A percentile compares a stretch with the other conserved stretches of the same genome.
Conservation (phyloP, 2,329 filamentous ascomycete species). For the Pseudocercospora macadamiae region DNA sequence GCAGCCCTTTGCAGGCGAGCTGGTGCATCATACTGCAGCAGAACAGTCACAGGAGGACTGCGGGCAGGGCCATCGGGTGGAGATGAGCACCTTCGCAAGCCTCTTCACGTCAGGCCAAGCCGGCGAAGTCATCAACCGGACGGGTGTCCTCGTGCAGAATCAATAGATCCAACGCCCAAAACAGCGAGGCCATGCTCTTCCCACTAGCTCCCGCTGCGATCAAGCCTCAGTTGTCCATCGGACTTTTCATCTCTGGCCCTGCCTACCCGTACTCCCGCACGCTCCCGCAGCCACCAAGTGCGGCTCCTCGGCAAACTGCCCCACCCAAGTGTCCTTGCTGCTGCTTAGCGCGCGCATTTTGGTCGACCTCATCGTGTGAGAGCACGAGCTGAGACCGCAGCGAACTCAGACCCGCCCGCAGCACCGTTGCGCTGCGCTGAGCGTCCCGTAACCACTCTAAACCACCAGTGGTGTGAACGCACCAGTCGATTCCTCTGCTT, state of each 20-base stretch:
- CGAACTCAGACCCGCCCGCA: constrained; percentile 11
- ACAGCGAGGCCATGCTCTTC: constrained; percentile 7
- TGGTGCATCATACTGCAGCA: neutral
- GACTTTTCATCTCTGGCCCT: constrained; percentile 20
- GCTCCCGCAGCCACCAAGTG: constrained; percentile 13
- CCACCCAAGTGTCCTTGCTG: constrained; percentile 12
- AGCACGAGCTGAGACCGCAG: constrained; percentile 16
- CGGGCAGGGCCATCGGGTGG: neutral
- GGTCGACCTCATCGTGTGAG: constrained; percentile 23
- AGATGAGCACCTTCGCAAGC: neutral
- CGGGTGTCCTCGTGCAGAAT: constrained; percentile 17
- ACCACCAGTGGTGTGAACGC: too few relatives aligned
- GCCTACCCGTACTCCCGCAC: too few relatives aligned
- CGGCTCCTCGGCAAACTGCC: constrained; percentile 23
- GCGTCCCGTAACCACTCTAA: neutral
- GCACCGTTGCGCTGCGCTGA: neutral
- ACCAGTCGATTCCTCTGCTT: too few relatives aligned
- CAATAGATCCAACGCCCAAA: constrained; percentile 20
- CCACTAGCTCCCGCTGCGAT: neutral
- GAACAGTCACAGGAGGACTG: neutral
- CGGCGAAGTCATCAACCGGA: constrained; percentile 9
- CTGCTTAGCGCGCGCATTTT: constrained; percentile 14
- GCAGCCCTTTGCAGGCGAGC: neutral
- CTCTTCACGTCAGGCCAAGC: constrained; percentile 7
- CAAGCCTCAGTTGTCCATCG: constrained; percentile 16